Evolutionary conservation across 306 rosid species (phyloP).

Genomic region (Medicago lupulina): DNA sequence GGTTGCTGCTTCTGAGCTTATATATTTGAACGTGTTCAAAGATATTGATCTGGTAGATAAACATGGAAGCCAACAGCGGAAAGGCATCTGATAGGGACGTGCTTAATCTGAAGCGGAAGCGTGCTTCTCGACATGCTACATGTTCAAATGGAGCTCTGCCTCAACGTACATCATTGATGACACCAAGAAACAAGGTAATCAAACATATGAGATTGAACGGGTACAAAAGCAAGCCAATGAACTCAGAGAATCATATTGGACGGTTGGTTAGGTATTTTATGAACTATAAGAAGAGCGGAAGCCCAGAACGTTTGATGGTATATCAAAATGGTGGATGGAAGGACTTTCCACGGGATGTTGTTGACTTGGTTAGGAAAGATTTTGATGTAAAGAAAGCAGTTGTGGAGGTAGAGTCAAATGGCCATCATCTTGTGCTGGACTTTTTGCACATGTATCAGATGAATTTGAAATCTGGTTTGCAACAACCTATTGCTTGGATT

Average conservation of each 20-base stretch:
- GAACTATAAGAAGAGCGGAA: conserved; percentile 70
- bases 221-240: conserved; percentile 42
- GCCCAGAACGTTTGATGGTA: conserved; percentile 78
- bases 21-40: conserved; percentile 54
- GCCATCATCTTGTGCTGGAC: conserved; percentile 62
- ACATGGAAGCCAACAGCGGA: conserved; percentile 69
- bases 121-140: conserved; percentile 57
- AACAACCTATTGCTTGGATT: conserved; percentile 86
- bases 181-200: conserved; percentile 45
- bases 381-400: conserved; percentile 68
- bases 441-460: conserved; percentile 81
- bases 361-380: conserved; percentile 67
- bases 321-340: conserved; percentile 73
- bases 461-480: conserved; percentile 73
- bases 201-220: conserved; percentile 59
- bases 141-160: conserved; percentile 55
- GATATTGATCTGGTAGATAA: conserved; percentile 56
- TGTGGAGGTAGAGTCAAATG: conserved; percentile 69
- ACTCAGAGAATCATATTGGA: conserved; percentile 42
- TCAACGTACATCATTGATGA: conserved; percentile 36
- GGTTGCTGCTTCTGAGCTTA: conserved; percentile 45
- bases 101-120: conserved; percentile 63
- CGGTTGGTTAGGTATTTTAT: conserved; percentile 55
- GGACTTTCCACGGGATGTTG: conserved; percentile 66
- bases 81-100: conserved; percentile 73